These are phyloP conservation scores for Trichoderma atroviride DNA, from an alignment of 2,329 filamentous ascomycete species.

Conservation along the genomic window DNA sequence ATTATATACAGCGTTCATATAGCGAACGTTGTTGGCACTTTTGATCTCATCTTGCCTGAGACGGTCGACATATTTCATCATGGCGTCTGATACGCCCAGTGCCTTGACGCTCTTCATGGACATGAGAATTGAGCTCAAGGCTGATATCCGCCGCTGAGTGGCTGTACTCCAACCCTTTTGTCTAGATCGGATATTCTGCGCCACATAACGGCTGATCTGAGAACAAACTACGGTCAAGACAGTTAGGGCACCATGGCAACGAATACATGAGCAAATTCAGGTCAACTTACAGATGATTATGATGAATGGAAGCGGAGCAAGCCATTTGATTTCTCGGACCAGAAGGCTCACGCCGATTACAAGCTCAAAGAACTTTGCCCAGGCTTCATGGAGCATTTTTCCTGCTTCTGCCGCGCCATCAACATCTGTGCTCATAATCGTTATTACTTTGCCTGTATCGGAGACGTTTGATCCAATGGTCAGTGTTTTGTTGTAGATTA, in stretches of 20 bases:
- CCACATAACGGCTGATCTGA: constrained; percentile 45
- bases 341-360: constrained; percentile 45
- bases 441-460: constrained; percentile 40
- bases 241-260: not conserved
- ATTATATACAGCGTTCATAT: constrained; percentile 46
- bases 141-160: constrained; percentile 45
- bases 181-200: constrained; percentile 39
- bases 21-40: constrained; percentile 39
- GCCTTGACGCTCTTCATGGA: constrained; percentile 47
- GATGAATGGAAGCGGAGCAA: constrained; percentile 45
- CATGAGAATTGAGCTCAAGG: constrained; percentile 40
- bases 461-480: constrained; percentile 29
- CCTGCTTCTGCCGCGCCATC: constrained; percentile 39
- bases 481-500: constrained; percentile 42
- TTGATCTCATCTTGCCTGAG: constrained; percentile 39
- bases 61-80: constrained; percentile 30
- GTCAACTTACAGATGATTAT: constrained; percentile 45
- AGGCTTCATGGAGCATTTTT: constrained; percentile 47
- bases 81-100: constrained; percentile 38
- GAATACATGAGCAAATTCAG: not conserved
- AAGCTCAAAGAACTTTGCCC: constrained; percentile 47
- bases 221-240: constrained; percentile 42
- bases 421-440: constrained; percentile 47
- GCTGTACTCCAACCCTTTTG: constrained; percentile 47
- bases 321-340: constrained; percentile 45